Percentiles rank a stretch among this genome's conserved stretches.
Conservation (phyloP, 2,329 filamentous ascomycete species). For the Calonectria hawksworthii region DNA sequence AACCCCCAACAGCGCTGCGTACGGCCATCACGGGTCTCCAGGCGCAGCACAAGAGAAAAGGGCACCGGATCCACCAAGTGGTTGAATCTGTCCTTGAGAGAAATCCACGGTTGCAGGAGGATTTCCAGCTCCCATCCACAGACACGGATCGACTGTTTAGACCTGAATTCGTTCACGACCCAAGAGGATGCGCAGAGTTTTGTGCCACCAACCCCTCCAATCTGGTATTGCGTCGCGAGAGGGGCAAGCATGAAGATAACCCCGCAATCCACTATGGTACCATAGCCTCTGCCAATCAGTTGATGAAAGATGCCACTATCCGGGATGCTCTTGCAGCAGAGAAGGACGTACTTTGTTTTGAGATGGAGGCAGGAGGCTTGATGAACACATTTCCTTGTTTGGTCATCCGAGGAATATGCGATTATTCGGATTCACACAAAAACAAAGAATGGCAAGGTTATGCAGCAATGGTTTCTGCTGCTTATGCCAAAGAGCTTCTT, state of each 20-base stretch:
- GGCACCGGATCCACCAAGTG: background rate
- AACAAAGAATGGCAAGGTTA: conserved; percentile 38
- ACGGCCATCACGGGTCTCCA: background rate
- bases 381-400: conserved; percentile 48
- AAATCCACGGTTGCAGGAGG: background rate
- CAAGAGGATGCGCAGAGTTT: too few relatives aligned
- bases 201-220: too few relatives aligned
- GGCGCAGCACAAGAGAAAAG: background rate
- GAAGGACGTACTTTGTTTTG: conserved; percentile 23
- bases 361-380: conserved; percentile 50
- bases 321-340: conserved; percentile 16
- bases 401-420: conserved; percentile 52
- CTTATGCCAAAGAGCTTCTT: conserved; percentile 46
- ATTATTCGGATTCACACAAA: conserved; percentile 52
- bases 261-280: too few relatives aligned
- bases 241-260: too few relatives aligned
- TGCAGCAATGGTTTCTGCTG: conserved; percentile 47
- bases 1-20: background rate
- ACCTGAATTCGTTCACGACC: too few relatives aligned
- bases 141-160: too few relatives aligned
- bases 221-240: too few relatives aligned
- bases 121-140: too few relatives aligned
- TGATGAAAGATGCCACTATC: conserved; percentile 33
- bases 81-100: background rate
- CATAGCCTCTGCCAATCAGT: too few relatives aligned